phyloP scores from a whole-genome alignment of 805 yeast species.

The Metschnikowia matae region DNA sequence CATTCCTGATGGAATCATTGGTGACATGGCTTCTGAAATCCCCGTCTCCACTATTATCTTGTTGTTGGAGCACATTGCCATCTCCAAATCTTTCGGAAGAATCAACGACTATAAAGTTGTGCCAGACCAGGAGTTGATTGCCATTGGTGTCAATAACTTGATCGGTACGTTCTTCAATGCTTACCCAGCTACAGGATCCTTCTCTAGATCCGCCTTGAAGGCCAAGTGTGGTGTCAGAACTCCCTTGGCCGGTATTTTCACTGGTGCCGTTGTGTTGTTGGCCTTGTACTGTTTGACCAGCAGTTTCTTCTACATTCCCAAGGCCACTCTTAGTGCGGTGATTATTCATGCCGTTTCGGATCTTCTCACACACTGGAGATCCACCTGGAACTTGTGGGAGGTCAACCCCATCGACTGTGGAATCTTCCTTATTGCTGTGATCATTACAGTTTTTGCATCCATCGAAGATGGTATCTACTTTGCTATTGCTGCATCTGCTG shows the following conservation, averaged over 20 bases:
- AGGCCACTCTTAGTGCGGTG: conserved; percentile 80
- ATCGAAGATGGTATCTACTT: conserved; percentile 90
- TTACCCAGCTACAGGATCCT: conserved; percentile 94
- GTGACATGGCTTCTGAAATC: conserved; percentile 65
- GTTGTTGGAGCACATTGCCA: conserved; percentile 88
- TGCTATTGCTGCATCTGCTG: conserved; percentile 81
- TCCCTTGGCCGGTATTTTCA: conserved; percentile 86
- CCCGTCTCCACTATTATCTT: conserved; percentile 84
- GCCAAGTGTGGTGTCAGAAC: conserved; percentile 95
- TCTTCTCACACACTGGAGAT: conserved; percentile 64
- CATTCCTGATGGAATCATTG: conserved; percentile 55
- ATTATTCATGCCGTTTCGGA: conserved; percentile 93
- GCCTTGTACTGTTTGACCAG: conserved; percentile 81
- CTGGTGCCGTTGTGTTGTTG: conserved; percentile 83
- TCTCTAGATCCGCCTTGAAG: conserved; percentile 90
- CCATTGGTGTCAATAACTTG: conserved; percentile 88
- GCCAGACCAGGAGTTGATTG: conserved; percentile 91
- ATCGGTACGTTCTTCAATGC: conserved; percentile 91
- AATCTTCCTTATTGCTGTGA: conserved; percentile 67
- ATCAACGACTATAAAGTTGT: conserved; percentile 84
- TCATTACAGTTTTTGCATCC: conserved; percentile 70
- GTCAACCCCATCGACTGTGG: conserved; percentile 70
- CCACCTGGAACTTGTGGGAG: conserved; percentile 66
- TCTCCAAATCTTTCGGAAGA: conserved; percentile 90
- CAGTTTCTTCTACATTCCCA: conserved; percentile 86